phyloP scores from a whole-genome alignment of 2,329 filamentous ascomycete species.

The Pseudogymnoascus sp. region DNA sequence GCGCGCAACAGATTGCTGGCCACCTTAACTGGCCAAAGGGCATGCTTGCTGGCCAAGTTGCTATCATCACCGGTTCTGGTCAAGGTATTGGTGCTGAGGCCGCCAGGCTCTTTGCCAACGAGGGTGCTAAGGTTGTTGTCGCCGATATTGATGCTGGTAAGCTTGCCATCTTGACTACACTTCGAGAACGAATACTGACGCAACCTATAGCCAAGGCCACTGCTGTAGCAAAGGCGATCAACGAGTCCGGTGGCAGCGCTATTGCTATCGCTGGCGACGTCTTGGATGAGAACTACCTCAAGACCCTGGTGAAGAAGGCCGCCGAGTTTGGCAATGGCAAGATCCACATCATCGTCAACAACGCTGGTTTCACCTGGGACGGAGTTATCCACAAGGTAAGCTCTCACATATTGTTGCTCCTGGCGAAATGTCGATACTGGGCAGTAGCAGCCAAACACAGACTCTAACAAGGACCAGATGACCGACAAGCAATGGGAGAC shows the following conservation, averaged over 20 bases:
- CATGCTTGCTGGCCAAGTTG: conserved; percentile 69
- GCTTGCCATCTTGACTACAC: conserved; percentile 18
- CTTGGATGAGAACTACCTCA: conserved; percentile 62
- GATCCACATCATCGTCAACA: conserved; percentile 87
- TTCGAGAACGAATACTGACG: conserved; percentile 17
- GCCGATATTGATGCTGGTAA: conserved; percentile 72
- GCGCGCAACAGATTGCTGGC: conserved; percentile 62
- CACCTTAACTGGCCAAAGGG: conserved; percentile 80
- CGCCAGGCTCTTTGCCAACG: conserved; percentile 74
- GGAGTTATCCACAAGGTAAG: conserved; percentile 75
- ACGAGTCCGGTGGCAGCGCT: conserved; percentile 54
- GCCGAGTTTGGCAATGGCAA: conserved; percentile 79
- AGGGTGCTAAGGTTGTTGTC: conserved; percentile 77
- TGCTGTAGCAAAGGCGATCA: conserved; percentile 63
- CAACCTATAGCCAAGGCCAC: conserved; percentile 55
- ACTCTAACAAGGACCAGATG: conserved; percentile 41
- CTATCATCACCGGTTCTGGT: conserved; percentile 79
- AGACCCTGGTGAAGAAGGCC: conserved; percentile 62
- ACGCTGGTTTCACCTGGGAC: conserved; percentile 89
- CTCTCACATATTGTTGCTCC: conserved; percentile 12
- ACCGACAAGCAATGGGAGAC: conserved; percentile 88
- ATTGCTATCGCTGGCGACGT: conserved; percentile 72
- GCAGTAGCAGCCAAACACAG: background rate
- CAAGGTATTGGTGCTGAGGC: conserved; percentile 85
- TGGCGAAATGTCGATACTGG: background rate